These are phyloP conservation scores for Pseudopyrenochaeta lycopersici DNA, from an alignment of 2,329 filamentous ascomycete genomes.

Conservation along the genomic window DNA sequence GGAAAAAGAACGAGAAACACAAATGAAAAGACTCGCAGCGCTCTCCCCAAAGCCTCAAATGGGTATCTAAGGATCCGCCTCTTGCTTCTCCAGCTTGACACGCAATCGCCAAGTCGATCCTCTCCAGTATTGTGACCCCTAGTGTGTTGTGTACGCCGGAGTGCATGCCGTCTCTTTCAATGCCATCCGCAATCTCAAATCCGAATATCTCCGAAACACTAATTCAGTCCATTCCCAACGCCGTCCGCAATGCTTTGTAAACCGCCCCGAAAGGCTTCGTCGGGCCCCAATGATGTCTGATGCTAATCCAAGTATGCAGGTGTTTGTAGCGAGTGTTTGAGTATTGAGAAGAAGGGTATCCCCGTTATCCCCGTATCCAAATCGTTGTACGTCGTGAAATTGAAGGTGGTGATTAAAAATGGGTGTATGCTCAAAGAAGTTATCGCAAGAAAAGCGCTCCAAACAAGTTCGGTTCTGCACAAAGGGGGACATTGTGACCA, in stretches of 20 bases:
- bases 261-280: conserved; percentile 2
- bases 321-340: conserved; percentile 27
- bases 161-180: not conserved
- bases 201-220: conserved; percentile 21
- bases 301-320: conserved; percentile 7
- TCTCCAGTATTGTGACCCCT: conserved; percentile 11
- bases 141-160: conserved; percentile 11
- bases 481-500: conserved; percentile 37
- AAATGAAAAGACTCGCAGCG: conserved; percentile 9
- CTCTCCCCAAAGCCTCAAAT: conserved; percentile 11
- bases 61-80: conserved; percentile 35
- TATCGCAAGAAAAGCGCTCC: conserved; percentile 10
- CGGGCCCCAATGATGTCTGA: not conserved
- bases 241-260: conserved; percentile 37
- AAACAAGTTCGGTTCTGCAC: conserved; percentile 10
- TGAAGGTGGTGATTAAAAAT: conserved; percentile 40
- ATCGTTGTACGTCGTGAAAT: conserved; percentile 43
- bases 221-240: conserved; percentile 30
- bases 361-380: conserved; percentile 22
- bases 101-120: conserved; percentile 4
- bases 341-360: conserved; percentile 38
- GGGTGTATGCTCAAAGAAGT: conserved; percentile 23
- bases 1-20: conserved; percentile 2
- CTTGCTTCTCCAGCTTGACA: conserved; percentile 11
- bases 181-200: conserved; percentile 13